Evolutionary conservation across 495 filamentous ascomycete species (phyloP).

Genomic region (Cairneyella variabilis): DNA sequence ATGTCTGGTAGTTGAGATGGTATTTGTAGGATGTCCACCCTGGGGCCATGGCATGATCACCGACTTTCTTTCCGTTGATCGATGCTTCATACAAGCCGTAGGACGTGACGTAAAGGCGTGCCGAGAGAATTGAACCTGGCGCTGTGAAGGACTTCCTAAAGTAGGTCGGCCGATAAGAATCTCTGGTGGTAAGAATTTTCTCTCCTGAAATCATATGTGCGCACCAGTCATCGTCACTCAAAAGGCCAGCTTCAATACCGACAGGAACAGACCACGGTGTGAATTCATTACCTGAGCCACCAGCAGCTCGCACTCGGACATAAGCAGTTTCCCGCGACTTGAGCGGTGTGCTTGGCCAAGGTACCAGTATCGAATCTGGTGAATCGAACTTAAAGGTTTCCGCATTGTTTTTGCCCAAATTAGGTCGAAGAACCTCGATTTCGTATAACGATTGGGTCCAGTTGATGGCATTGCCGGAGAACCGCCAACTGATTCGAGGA

Average conservation of each 20-base stretch:
- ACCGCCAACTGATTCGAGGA: slow-evolving; percentile 20
- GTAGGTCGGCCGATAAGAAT: slow-evolving; percentile 21
- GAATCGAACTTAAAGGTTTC: slow-evolving; percentile 4
- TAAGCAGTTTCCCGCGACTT: slow-evolving; percentile 36
- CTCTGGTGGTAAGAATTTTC: slow-evolving; percentile 22
- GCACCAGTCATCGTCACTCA: slow-evolving; percentile 36
- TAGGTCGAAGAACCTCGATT: slow-evolving; percentile 24
- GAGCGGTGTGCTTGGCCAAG: slow-evolving; percentile 45
- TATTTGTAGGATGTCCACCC: slow-evolving; percentile 53
- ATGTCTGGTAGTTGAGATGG: slow-evolving; percentile 46
- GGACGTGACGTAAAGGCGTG: slow-evolving; percentile 47
- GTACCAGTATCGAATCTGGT: slow-evolving; percentile 40
- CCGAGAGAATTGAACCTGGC: slow-evolving; percentile 5
- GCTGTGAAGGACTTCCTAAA: slow-evolving; percentile 17
- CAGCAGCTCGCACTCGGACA: slow-evolving; percentile 34
- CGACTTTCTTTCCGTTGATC: slow-evolving; percentile 47
- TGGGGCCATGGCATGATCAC: slow-evolving; percentile 42
- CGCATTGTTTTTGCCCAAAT: background rate
- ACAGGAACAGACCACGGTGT: slow-evolving; percentile 30
- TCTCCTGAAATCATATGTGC: slow-evolving; percentile 31
- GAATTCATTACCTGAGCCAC: slow-evolving; percentile 6
- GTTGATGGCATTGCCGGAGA: slow-evolving; percentile 12
- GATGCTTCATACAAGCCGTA: slow-evolving; percentile 47
- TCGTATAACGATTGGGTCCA: slow-evolving; percentile 38
- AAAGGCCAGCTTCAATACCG: slow-evolving; percentile 38